Base-by-base conservation (phyloP, 2,329 filamentous ascomycete species). In the Pseudogymnoascus sp. region DNA sequence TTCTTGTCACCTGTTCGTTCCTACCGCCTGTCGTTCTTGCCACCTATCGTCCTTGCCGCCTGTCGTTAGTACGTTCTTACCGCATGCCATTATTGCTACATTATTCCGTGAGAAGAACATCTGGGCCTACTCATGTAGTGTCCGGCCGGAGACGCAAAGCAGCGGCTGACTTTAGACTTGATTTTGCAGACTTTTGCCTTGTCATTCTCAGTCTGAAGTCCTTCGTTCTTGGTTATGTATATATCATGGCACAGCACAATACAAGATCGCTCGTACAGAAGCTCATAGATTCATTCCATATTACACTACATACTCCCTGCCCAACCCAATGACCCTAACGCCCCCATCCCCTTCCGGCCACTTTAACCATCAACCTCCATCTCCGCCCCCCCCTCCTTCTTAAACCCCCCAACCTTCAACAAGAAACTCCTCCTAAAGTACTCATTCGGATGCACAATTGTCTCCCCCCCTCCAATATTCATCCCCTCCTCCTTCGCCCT, bases 341-440 rank as follows among this genome's bases (percentile, higher is more conserved):
- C 42, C 18, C 18, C 18, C 21, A 21, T 6, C 5, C 11, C 11
- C 11, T 21, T 21, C 21, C 21, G 12, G 10, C 18, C 18, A 23
- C 2, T 23, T 47, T 1, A 47, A 23, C 42, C 42, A 47, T 47
- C 42, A 47, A 47, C 42, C 11, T 47, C 42, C 21, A 47, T 47
- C 42, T 47, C 42, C 5, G 42, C 21, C 11, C 45, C 23, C 1
- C 45, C 45, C 5, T 54, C 45, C 14, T 54, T 54, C 23, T 54
- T 54, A n/a, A 54, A 23, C 14, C 3, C 45, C 7, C 45, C 45
- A n/a, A 23, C 45, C 79, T 92, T 96, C 66, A 99, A 78, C 69
- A 96, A 72, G 75, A 91, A 97, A 74, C 92, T 96, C 63, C 93
- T 83, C 81, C 96, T 97, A 77, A 97, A 99, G 77, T 97, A 99